Evolutionary conservation across 2,329 filamentous ascomycete species (phyloP).

Genomic region (Aureobasidium sp.): DNA sequence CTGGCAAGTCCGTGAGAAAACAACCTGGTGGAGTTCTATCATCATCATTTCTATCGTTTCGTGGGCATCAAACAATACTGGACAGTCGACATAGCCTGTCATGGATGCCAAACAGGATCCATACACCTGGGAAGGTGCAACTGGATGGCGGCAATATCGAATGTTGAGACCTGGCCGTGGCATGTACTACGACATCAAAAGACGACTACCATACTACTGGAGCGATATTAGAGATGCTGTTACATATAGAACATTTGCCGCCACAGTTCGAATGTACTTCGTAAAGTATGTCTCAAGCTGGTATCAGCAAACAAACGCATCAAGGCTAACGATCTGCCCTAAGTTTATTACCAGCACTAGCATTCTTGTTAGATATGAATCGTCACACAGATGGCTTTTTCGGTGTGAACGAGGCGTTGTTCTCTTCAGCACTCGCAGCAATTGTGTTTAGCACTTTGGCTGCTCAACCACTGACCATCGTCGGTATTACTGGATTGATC

Average conservation of each 20-base stretch:
- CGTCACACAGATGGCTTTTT: conserved; percentile 48
- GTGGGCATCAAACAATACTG: not conserved
- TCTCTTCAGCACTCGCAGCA: conserved; percentile 49
- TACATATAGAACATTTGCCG: conserved; percentile 49
- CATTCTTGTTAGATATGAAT: conserved; percentile 45
- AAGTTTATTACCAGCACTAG: not conserved
- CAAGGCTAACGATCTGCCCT: not conserved
- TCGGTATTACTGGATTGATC: conserved; percentile 51
- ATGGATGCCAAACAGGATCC: conserved; percentile 24
- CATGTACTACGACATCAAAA: conserved; percentile 48
- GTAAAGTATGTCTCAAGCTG: conserved; percentile 37
- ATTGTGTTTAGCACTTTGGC: conserved; percentile 48
- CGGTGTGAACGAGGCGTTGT: conserved; percentile 50
- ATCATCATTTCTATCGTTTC: not conserved
- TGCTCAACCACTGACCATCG: conserved; percentile 50
- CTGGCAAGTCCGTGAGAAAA: not conserved
- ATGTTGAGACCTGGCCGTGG: conserved; percentile 41
- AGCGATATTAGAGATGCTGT: conserved; percentile 49
- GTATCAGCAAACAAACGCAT: not conserved
- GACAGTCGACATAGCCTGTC: not conserved
- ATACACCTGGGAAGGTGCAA: conserved; percentile 30
- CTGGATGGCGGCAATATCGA: conserved; percentile 31
- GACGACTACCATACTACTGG: conserved; percentile 49
- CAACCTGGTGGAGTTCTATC: not conserved
- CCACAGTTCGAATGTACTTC: conserved; percentile 53